Percentiles rank a stretch among this genome's conserved stretches.
phyloP scores from a whole-genome alignment of 495 filamentous ascomycete genomes.

The Apiosordaria backusii region DNA sequence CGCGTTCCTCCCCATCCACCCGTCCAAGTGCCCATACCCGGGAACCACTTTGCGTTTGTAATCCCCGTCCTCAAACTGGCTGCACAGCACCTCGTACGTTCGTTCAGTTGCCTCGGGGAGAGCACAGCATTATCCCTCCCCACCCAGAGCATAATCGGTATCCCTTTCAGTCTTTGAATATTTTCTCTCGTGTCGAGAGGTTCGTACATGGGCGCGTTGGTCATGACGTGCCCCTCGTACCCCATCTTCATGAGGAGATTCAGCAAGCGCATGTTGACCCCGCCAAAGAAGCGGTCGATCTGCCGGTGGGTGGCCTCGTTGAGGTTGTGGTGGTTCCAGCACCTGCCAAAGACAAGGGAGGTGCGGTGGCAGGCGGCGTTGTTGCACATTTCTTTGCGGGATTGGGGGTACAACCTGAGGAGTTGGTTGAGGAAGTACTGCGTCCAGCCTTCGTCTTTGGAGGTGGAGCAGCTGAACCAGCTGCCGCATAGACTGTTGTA shows the following conservation, averaged over 20 bases:
- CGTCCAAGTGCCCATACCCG: constrained; percentile 65
- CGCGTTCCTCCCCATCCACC: constrained; percentile 61
- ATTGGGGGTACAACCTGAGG: constrained; percentile 58
- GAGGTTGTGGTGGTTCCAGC: constrained; percentile 62
- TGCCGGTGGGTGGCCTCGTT: constrained; percentile 62
- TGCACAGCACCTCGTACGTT: constrained; percentile 54
- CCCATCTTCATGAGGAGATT: constrained; percentile 58
- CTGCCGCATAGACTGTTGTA: constrained; percentile 46
- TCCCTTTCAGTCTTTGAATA: constrained; percentile 47
- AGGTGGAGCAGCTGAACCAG: constrained; percentile 54
- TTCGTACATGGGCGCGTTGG: constrained; percentile 45
- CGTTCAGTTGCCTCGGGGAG: constrained; percentile 54
- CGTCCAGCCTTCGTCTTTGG: constrained; percentile 44
- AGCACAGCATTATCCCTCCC: constrained; percentile 60
- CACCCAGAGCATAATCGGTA: constrained; percentile 57
- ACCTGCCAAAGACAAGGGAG: constrained; percentile 59
- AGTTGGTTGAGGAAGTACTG: constrained; percentile 54
- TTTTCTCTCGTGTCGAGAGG: constrained; percentile 49
- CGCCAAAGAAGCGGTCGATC: constrained; percentile 58
- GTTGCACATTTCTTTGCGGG: constrained; percentile 56
- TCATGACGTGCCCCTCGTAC: constrained; percentile 47
- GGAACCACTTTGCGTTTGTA: constrained; percentile 55
- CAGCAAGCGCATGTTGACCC: constrained; percentile 59
- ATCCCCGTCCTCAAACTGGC: constrained; percentile 45
- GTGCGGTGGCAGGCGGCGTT: constrained; percentile 59